Conservation (phyloP, 129 eudicot species). For the Centaurea solstitialis region DNA sequence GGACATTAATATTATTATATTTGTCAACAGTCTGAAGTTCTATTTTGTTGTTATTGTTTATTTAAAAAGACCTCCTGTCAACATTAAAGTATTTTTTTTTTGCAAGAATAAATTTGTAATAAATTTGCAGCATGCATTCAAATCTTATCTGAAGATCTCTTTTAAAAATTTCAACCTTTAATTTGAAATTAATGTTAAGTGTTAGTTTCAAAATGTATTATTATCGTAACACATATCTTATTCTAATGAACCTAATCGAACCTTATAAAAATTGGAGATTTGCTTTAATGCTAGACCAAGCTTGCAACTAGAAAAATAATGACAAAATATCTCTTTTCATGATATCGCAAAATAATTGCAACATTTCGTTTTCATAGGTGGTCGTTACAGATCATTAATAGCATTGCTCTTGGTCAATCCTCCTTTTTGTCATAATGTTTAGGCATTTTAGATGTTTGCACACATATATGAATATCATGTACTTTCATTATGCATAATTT, state of each 20-base stretch:
- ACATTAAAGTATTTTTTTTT: background rate
- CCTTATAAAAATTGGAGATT: no score
- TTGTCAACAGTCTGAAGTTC: background rate
- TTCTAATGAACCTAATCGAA: background rate
- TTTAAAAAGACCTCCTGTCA: background rate
- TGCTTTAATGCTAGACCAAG: no score
- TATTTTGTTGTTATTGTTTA: background rate
- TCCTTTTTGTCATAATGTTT: no score
- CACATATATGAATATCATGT: no score
- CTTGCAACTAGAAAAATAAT: no score
- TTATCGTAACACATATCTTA: background rate
- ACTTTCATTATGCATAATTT: no score
- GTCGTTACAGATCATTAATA: no score
- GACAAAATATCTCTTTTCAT: no score
- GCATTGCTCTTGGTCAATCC: no score
- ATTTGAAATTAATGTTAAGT: background rate
- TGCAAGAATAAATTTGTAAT: background rate
- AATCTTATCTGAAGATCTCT: background rate
- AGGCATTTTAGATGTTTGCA: no score
- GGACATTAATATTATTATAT: conserved; percentile 6
- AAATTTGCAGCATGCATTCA: background rate
- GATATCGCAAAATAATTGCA: no score
- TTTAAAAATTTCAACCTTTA: background rate
- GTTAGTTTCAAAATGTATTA: background rate
- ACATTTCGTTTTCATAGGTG: no score